Conservation (phyloP, 495 filamentous ascomycete genomes). For the Penicillium steckii region DNA sequence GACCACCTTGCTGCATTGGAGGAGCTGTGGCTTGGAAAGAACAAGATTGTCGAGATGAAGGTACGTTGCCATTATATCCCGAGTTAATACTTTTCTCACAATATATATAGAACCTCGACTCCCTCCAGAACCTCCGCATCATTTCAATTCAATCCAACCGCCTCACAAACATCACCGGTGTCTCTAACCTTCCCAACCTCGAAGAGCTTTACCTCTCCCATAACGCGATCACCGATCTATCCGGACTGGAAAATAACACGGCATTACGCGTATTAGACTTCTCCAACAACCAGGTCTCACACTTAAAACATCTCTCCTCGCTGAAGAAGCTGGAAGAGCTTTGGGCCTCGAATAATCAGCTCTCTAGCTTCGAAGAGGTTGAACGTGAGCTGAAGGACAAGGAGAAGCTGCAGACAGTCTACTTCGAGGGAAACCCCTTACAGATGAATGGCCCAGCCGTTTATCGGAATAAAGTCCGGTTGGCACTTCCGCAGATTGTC, state of each 20-base stretch:
- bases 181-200: constrained; percentile 70
- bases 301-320: constrained; percentile 67
- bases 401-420: constrained; percentile 81
- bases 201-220: constrained; percentile 99
- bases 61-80: constrained; percentile 33
- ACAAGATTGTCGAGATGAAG: constrained; percentile 88
- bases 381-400: constrained; percentile 78
- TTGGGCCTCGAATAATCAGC: constrained; percentile 89
- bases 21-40: constrained; percentile 95
- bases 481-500: constrained; percentile 81
- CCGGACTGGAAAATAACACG: constrained; percentile 68
- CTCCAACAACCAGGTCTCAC: constrained; percentile 80
- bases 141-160: constrained; percentile 98
- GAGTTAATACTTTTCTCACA: not conserved
- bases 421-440: constrained; percentile 95
- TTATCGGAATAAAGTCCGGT: constrained; percentile 88
- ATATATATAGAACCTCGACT: constrained; percentile 55
- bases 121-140: constrained; percentile 76
- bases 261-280: constrained; percentile 81
- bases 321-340: constrained; percentile 78
- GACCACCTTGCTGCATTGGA: constrained; percentile 72
- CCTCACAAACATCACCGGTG: constrained; percentile 73
- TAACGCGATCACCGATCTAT: constrained; percentile 79
- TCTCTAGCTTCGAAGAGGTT: constrained; percentile 78
- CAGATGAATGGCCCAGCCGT: constrained; percentile 70